Conservation (phyloP, 2,329 filamentous ascomycete genomes). For the Colletotrichum sp. region DNA sequence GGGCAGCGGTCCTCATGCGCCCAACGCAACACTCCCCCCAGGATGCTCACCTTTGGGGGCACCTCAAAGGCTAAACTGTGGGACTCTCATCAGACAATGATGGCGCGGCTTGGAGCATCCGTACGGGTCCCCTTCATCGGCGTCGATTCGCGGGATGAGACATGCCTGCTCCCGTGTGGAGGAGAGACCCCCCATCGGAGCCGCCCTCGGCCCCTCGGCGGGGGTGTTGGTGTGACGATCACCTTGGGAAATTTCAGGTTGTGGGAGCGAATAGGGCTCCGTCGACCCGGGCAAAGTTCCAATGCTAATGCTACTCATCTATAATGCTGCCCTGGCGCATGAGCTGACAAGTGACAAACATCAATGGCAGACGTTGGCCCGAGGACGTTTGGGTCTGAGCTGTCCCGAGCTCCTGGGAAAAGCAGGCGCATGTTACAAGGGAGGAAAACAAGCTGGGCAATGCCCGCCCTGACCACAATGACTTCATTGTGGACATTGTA, state of each 20-base stretch:
- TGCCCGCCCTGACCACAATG: slow-evolving; percentile 1
- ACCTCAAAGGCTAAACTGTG: background rate
- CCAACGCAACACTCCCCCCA: background rate
- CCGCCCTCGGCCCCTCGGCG: background rate
- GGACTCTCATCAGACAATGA: background rate
- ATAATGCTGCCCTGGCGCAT: background rate
- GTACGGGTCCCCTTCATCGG: background rate
- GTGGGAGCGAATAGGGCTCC: background rate
- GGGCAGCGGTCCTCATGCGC: background rate
- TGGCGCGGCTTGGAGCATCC: background rate
- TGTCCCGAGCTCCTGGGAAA: background rate
- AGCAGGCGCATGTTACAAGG: background rate
- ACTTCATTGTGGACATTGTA: slow-evolving; percentile 21
- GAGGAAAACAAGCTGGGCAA: background rate
- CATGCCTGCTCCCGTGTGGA: background rate
- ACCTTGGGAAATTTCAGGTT: background rate
- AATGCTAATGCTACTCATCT: background rate
- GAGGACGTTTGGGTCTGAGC: background rate
- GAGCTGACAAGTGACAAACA: background rate
- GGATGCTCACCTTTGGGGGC: background rate
- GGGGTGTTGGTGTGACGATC: background rate
- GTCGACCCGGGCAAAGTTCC: background rate
- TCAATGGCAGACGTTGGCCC: background rate
- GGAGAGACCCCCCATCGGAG: background rate
- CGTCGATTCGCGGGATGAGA: background rate